Percentiles rank a stretch among this genome's conserved stretches.
Conservation (phyloP, 441 rosid genomes). For the Bocquillonia castaneifolia region DNA sequence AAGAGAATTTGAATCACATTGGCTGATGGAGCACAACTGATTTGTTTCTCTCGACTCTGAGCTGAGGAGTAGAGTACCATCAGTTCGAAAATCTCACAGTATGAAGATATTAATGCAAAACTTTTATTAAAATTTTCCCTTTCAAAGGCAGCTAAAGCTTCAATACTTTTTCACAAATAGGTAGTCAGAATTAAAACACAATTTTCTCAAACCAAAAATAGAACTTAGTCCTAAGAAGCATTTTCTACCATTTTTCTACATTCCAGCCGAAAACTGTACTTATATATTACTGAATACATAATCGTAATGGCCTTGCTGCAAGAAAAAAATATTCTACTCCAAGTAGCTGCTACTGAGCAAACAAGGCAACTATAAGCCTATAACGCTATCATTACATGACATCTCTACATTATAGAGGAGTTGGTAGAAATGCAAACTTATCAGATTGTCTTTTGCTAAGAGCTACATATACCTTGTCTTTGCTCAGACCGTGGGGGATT, state of each 20-base stretch:
- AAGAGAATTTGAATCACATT: slow-evolving; percentile 83
- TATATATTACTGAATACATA: not conserved
- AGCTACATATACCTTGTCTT: too few relatives aligned
- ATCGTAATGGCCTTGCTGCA: not conserved
- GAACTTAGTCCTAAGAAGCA: not conserved
- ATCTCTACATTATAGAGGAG: not conserved
- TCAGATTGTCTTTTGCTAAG: too few relatives aligned
- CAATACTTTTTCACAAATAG: not conserved
- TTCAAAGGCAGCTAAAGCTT: slow-evolving; percentile 2
- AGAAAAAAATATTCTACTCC: not conserved
- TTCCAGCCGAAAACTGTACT: not conserved
- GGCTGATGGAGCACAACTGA: slow-evolving; percentile 93
- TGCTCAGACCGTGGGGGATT: too few relatives aligned
- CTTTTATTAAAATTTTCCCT: not conserved
- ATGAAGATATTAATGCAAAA: not conserved
- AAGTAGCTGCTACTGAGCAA: not conserved
- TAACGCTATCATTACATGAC: too few relatives aligned
- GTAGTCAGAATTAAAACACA: not conserved
- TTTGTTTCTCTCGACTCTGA: slow-evolving; percentile 83
- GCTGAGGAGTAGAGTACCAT: slow-evolving; percentile 53
- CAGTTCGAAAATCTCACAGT: slow-evolving; percentile 22
- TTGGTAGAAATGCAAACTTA: not conserved
- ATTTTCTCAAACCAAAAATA: not conserved
- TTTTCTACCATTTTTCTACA: slow-evolving; percentile 6
- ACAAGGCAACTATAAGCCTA: not conserved